These are phyloP conservation scores for Trichoderma virens DNA, from an alignment of 495 filamentous ascomycete species.

Conservation along the genomic window DNA sequence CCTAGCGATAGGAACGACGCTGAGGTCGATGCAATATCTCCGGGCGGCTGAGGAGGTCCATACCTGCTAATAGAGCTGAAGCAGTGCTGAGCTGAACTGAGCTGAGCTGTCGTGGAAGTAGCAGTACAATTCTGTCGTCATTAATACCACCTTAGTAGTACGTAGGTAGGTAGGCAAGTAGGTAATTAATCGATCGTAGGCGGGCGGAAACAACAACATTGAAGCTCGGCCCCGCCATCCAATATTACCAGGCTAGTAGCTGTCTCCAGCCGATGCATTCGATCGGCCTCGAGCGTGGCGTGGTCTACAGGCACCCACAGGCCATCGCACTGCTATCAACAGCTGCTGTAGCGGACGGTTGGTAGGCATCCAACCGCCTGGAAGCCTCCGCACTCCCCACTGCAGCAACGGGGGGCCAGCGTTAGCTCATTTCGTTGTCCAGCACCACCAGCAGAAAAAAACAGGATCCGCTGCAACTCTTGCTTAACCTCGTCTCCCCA, in stretches of 20 bases:
- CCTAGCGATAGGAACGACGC: neutral
- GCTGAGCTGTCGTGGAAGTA: no score
- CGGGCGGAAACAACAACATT: neutral
- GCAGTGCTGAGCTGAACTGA: neutral
- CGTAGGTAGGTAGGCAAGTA: no score
- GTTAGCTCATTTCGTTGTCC: neutral
- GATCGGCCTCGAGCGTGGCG: neutral
- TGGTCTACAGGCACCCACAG: neutral
- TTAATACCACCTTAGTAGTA: no score
- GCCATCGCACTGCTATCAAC: neutral
- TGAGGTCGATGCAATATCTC: neutral
- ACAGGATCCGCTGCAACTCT: conserved; percentile 1
- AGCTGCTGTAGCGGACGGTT: neutral
- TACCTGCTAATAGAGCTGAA: neutral
- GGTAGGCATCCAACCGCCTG: neutral
- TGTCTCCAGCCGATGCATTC: neutral
- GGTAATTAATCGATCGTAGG: no score
- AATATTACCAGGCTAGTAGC: no score
- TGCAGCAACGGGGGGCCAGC: neutral
- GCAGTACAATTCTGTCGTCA: no score
- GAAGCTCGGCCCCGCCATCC: neutral
- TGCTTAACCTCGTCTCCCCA: conserved; percentile 6
- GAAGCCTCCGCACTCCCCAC: neutral
- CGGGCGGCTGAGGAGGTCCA: neutral
- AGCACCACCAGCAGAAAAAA: neutral